Evolutionary conservation across 352 stramenopile species (phyloP), one percentile per base, ranked within the genome.

Genomic region (Pythium periplocum): DNA sequence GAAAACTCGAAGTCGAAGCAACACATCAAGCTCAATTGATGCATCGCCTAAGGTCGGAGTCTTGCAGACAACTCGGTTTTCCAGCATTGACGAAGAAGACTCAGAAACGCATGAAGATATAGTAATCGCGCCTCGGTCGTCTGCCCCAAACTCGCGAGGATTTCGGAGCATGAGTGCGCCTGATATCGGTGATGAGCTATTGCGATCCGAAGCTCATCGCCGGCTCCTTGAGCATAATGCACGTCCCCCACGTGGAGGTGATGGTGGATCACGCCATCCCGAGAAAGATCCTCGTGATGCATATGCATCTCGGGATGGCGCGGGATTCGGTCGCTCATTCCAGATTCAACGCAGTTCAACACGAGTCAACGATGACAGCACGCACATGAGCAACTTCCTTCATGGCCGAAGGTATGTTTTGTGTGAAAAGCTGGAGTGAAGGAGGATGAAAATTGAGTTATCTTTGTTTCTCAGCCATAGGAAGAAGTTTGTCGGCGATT

Each of bases 121-220:
- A 26, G 17, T 26, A 26, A 69, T 59, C 46, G 66, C 64, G 40
- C 60, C 17, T 31, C 48, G 55, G 37, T 53, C n/a, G 32, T 26
- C 17, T 26, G 17, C 52, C 39, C 60, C 61, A 39, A 48, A 56
- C 36, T 66, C 63, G 41, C 65, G 74, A 40, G 76, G 71, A 7
- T 62, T 65, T 34, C 66, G 82, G 53, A 90, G 79, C 40, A 87
- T 93, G 77, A 90, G 79, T 48, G 76, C 75, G 34, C 79, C 79
- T n/a, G 79, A 93, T 52, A 76, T 86, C 48, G 59, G 63, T 0
- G 79, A 93, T 41, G 79, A 92, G n/a, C 45, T 83, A 12, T 61
- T 68, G 2, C 64, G 59, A 11, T 26, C 17, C 17, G 17, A 26
- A 26, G 17, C 17, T 26, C 17, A 26, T 26, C 17, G 17, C 17